These are phyloP conservation scores for Pseudogymnoascus sp. DNA, from an alignment of 2,329 filamentous ascomycete species.

Conservation along the genomic window DNA sequence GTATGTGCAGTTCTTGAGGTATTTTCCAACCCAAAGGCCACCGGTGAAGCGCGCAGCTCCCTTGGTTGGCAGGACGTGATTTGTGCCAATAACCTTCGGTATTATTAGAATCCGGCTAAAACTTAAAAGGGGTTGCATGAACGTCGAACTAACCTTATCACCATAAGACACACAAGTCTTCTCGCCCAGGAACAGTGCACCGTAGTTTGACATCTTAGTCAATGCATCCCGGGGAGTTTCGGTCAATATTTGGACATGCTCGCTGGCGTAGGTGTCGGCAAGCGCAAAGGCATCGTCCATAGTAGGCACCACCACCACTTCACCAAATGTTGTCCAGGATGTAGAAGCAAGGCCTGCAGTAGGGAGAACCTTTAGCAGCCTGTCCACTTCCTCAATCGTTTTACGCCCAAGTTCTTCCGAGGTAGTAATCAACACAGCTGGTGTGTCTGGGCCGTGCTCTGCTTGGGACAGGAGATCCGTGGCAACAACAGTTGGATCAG, in stretches of 20 bases:
- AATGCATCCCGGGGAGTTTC: constrained; percentile 38
- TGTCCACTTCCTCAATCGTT: too few species aligned
- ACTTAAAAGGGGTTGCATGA: too few species aligned
- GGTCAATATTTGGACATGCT: constrained; percentile 46
- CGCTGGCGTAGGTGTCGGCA: constrained; percentile 40
- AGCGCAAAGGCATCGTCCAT: constrained; percentile 36
- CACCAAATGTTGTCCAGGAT: constrained; percentile 28
- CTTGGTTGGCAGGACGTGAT: constrained; percentile 44
- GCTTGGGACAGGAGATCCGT: constrained; percentile 41
- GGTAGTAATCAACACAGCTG: constrained; percentile 42
- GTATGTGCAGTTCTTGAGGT: constrained; percentile 43
- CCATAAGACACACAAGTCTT: constrained; percentile 46
- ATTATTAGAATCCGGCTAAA: too few species aligned
- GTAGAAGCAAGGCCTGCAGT: too few species aligned
- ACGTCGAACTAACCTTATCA: constrained; percentile 34
- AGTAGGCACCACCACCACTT: constrained; percentile 36
- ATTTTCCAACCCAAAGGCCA: constrained; percentile 47
- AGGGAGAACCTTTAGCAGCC: too few species aligned
- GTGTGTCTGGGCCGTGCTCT: constrained; percentile 45
- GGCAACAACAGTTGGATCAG: constrained; percentile 38
- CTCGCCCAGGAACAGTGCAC: constrained; percentile 42
- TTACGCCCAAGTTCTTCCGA: too few species aligned
- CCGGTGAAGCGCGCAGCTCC: constrained; percentile 42
- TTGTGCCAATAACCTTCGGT: constrained; percentile 42
- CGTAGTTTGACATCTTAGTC: constrained; percentile 43